Conservation (phyloP, 2,329 filamentous ascomycete species). For the Botryotinia globosa region DNA sequence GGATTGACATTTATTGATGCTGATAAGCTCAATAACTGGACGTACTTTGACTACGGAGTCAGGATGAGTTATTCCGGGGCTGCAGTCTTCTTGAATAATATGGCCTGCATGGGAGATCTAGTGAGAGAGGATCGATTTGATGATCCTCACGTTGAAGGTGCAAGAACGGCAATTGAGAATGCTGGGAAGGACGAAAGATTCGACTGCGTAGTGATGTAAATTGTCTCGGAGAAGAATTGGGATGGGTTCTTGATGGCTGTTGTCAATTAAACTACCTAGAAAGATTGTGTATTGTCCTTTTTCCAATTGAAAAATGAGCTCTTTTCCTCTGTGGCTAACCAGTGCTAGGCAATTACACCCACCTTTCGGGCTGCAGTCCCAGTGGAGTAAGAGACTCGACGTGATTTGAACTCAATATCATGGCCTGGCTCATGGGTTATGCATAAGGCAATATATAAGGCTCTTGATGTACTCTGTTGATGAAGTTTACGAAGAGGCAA, state of each 20-base stretch:
- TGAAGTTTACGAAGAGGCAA: neutral
- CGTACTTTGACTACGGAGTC: neutral
- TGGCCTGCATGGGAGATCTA: neutral
- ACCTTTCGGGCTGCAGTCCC: neutral
- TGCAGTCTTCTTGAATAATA: neutral
- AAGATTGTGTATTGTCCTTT: neutral
- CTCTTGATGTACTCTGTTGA: neutral
- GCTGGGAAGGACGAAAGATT: neutral
- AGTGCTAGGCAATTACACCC: neutral
- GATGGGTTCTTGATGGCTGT: neutral
- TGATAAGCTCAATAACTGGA: conserved; percentile 9
- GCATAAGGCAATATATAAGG: fast-evolving
- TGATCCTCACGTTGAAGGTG: conserved; percentile 2
- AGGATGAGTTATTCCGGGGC: conserved; percentile 7
- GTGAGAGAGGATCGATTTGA: neutral
- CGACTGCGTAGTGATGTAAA: conserved; percentile 6
- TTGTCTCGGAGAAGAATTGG: conserved; percentile 7
- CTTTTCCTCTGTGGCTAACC: neutral
- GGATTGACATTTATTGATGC: conserved; percentile 7
- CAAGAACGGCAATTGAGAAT: neutral
- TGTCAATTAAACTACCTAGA: neutral
- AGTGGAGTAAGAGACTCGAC: neutral
- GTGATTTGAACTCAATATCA: neutral
- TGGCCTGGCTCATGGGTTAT: neutral
- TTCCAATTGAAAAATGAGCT: neutral